These are phyloP conservation scores for Fraxinus xanthoxyloides DNA, from an alignment of 305 asterid species.

Conservation along the genomic window DNA sequence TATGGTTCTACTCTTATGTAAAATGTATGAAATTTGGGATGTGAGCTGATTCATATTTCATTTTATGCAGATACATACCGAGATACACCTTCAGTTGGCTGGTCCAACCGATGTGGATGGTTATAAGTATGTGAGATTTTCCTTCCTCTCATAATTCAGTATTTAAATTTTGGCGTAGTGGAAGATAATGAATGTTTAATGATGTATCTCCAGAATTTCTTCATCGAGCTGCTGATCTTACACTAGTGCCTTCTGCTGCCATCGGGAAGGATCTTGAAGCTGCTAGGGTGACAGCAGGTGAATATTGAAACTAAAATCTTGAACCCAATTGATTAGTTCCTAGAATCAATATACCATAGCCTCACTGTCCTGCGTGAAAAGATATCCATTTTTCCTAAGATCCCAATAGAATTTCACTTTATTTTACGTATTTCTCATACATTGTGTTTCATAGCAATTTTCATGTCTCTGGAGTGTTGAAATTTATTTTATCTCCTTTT, in stretches of 20 bases:
- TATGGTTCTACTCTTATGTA: neutral
- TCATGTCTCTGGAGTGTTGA: neutral
- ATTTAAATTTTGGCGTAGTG: neutral
- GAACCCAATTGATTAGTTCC: neutral
- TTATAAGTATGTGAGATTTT: slow-evolving; percentile 61
- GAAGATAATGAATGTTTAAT: slow-evolving; percentile 9
- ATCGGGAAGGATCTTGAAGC: slow-evolving; percentile 87
- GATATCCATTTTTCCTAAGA: neutral
- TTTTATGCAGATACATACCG: slow-evolving; percentile 78
- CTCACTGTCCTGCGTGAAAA: neutral
- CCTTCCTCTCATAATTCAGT: neutral
- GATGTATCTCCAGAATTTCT: slow-evolving; percentile 64
- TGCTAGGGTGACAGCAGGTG: slow-evolving; percentile 81
- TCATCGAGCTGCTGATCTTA: slow-evolving; percentile 96
- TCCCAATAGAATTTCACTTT: neutral
- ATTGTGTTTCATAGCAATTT: neutral
- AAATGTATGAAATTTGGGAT: neutral
- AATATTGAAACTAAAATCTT: slow-evolving; percentile 25
- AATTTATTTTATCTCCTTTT: neutral
- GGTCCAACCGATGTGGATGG: slow-evolving; percentile 93
- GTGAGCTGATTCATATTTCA: slow-evolving; percentile 30
- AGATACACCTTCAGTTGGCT: slow-evolving; percentile 98
- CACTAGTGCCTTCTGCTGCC: slow-evolving; percentile 96
- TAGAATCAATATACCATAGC: neutral
- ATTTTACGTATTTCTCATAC: neutral